Evolutionary conservation across 1,139 yeast species (phyloP).

Genomic region (Pichia sp.): DNA sequence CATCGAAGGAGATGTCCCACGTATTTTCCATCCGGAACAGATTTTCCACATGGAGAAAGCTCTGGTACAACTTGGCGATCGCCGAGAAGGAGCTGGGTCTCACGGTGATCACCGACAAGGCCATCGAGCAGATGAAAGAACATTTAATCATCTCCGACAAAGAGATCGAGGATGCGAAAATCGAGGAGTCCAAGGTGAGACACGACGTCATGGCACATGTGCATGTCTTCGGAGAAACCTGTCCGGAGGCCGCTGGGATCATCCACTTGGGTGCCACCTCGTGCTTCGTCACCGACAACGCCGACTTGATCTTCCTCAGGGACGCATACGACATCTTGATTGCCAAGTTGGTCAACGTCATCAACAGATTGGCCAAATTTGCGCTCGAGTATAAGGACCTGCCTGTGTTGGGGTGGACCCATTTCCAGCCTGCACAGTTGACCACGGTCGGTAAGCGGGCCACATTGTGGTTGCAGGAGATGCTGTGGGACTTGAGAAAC

Average conservation of each 20-base stretch:
- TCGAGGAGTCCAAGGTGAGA: conserved; percentile 96
- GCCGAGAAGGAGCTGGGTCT: conserved; percentile 94
- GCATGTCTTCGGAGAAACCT: conserved; percentile 85
- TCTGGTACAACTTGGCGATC: conserved; percentile 93
- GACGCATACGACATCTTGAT: conserved; percentile 91
- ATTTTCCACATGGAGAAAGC: conserved; percentile 96
- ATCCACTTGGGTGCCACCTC: conserved; percentile 98
- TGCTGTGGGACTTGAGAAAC: conserved; percentile 96
- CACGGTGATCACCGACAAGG: conserved; percentile 79
- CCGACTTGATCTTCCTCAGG: conserved; percentile 92
- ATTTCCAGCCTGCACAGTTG: conserved; percentile 98
- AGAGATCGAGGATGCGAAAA: conserved; percentile 82
- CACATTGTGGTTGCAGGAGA: conserved; percentile 95
- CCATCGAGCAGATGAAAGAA: conserved; percentile 76
- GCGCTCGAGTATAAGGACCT: conserved; percentile 89
- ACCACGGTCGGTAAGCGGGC: conserved; percentile 99
- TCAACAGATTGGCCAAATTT: conserved; percentile 81
- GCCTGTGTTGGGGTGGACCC: conserved; percentile 99
- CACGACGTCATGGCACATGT: conserved; percentile 99
- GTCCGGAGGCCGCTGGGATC: conserved; percentile 97
- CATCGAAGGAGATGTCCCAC: conserved; percentile 93
- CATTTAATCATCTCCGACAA: conserved; percentile 85
- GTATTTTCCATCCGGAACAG: conserved; percentile 90
- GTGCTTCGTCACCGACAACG: conserved; percentile 96
- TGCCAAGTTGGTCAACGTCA: conserved; percentile 93